phyloP scores from a whole-genome alignment of 176 grass and related monocot species.

The Tillandsia leiboldiana region DNA sequence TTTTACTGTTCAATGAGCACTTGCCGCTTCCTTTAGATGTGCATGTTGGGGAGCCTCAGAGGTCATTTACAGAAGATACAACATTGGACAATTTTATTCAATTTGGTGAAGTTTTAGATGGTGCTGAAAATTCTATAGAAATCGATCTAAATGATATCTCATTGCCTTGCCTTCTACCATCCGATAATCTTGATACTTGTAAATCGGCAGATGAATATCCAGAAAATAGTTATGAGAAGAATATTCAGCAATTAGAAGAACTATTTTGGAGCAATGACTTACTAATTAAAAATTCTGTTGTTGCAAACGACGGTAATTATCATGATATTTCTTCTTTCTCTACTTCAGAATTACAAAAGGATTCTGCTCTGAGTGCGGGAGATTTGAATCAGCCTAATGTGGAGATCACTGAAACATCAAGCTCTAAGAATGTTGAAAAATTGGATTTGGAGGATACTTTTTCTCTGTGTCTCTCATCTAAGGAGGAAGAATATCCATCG shows the following conservation, averaged over 20 bases:
- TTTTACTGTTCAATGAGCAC: slow-evolving; percentile 12
- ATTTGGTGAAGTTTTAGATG: slow-evolving; percentile 28
- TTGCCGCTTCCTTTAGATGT: slow-evolving; percentile 16
- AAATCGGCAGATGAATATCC: slow-evolving; percentile 27
- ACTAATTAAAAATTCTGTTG: slow-evolving; percentile 19
- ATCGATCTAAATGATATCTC: not conserved
- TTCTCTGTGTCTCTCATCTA: not conserved
- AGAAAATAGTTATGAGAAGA: slow-evolving; percentile 27
- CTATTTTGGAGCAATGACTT: slow-evolving; percentile 12
- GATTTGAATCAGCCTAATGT: slow-evolving; percentile 15
- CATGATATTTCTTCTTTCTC: slow-evolving; percentile 10
- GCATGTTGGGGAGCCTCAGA: slow-evolving; percentile 3
- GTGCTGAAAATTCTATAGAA: slow-evolving; percentile 21
- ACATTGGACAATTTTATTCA: slow-evolving; percentile 16
- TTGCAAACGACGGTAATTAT: slow-evolving; percentile 7
- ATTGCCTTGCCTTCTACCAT: too few species aligned
- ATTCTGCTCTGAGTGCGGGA: slow-evolving; percentile 14
- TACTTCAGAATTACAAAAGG: slow-evolving; percentile 25
- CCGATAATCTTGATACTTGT: slow-evolving; percentile 10
- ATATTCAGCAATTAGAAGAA: slow-evolving; percentile 14
- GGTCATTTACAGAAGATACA: slow-evolving; percentile 10
- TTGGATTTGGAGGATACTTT: not conserved
- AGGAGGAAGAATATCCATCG: slow-evolving; percentile 12
- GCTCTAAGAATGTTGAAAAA: slow-evolving; percentile 4
- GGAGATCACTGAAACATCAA: slow-evolving; percentile 22